These are phyloP conservation scores for Pseudogymnoascus sp. DNA, from an alignment of 2,329 filamentous ascomycete genomes.

Conservation along the genomic window DNA sequence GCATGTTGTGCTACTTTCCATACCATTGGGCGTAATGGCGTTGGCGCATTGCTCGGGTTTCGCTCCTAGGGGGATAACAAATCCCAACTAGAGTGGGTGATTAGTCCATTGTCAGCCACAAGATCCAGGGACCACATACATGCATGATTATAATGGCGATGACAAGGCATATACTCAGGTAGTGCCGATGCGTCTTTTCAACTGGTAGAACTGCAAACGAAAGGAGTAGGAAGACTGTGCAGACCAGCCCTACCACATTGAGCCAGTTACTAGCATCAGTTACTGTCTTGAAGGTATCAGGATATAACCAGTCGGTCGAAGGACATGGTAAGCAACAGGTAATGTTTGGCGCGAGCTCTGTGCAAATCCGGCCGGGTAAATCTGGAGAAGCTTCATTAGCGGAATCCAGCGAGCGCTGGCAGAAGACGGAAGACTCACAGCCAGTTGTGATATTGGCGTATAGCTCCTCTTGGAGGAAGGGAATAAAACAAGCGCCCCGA, in stretches of 20 bases:
- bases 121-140: constrained; percentile 43
- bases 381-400: constrained; percentile 33
- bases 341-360: constrained; percentile 39
- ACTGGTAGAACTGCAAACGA: constrained; percentile 76
- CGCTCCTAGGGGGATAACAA: constrained; percentile 77
- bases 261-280: constrained; percentile 71
- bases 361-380: constrained; percentile 50
- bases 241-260: constrained; percentile 64
- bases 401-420: background rate
- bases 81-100: constrained; percentile 58
- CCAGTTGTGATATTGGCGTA: background rate
- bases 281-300: constrained; percentile 51
- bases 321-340: constrained; percentile 89
- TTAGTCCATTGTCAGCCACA: constrained; percentile 11
- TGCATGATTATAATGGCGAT: constrained; percentile 70
- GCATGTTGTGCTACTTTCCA: constrained; percentile 74
- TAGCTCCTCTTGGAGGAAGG: constrained; percentile 54
- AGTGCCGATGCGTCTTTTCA: constrained; percentile 86
- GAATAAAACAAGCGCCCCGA: constrained; percentile 52
- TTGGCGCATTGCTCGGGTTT: constrained; percentile 79
- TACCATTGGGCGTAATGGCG: constrained; percentile 85
- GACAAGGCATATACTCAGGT: constrained; percentile 81
- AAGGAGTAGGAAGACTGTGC: constrained; percentile 66
- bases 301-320: constrained; percentile 66
- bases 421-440: background rate